Evolutionary conservation across 768 basidiomycete species (phyloP), one percentile per base, ranked within the genome.

Genomic region (Amanita thiersii): DNA sequence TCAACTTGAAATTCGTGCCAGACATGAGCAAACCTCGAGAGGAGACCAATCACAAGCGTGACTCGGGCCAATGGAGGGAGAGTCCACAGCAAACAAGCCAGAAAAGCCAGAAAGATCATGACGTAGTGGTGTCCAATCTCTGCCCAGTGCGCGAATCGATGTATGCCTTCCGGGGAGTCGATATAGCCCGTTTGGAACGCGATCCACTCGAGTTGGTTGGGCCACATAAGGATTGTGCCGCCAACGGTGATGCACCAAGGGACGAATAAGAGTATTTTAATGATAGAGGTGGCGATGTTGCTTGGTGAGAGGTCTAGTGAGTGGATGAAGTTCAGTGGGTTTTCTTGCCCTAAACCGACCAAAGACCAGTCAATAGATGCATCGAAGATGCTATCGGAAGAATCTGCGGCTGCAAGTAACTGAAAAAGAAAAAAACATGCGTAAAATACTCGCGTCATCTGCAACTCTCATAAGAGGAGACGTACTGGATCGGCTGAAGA

Each of bases 221-320:
- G 69, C 34, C 50, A 62, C 25, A 68, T 49, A 4, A 68, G 39
- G 36, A 72, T 66, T 10, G 59, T 51, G 3, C 59, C 69, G 23
- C 70, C 69, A n/a, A 70, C 65, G 24, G 59, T 52, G 28, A 63
- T 51, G 42, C 67, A 69, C 70, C 70, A 72, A 25, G 70, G 70
- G 0, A 72, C 38, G 46, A 72, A 70, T 15, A 61, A 50, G 2
- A 62, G 3, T 8, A 59, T 28, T 26, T 24, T 42, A 9, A 23
- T 15, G 2, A 34, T n/a, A 10, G 32, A 34, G 10, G 23, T 33
- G n/a, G 31, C 57, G 56, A 23, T 59, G 39, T 15, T 57, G 39
- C 32, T 54, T 40, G 23, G 39, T 30, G 17, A 55, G 25, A 19
- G 59, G 29, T 24, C 50, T 45, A 9, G 30, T 42, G 29, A 51